These are phyloP conservation scores for Furculomyces boomerangus DNA, from an alignment of 371 early-diverging fungal genomes.

Conservation along the genomic window DNA sequence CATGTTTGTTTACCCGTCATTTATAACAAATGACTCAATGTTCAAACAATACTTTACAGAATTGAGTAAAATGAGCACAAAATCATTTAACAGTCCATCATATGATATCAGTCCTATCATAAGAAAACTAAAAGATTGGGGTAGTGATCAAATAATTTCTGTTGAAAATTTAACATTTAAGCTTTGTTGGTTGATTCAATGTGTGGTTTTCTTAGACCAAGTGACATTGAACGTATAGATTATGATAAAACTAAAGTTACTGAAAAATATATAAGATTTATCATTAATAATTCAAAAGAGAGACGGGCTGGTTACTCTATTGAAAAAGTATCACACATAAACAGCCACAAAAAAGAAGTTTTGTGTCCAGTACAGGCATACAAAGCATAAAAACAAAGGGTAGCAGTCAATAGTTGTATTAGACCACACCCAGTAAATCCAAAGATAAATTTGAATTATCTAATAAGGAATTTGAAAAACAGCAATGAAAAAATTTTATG, in stretches of 20 bases:
- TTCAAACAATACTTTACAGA: neutral
- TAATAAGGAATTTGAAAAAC: neutral
- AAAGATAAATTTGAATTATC: neutral
- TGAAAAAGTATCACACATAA: neutral
- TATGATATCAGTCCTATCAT: neutral
- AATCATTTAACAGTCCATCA: neutral
- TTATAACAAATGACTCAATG: neutral
- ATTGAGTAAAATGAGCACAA: neutral
- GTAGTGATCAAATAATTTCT: neutral
- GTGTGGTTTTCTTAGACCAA: neutral
- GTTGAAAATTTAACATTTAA: neutral
- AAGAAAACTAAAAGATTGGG: neutral
- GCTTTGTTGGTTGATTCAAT: neutral
- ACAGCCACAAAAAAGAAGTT: neutral
- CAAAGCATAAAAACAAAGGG: neutral
- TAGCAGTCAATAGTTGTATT: neutral
- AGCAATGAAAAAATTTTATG: neutral
- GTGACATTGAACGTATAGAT: neutral
- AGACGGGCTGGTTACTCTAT: neutral
- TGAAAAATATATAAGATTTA: neutral
- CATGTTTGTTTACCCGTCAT: neutral
- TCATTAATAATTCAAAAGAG: neutral
- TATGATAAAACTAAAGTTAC: neutral
- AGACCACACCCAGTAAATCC: neutral
- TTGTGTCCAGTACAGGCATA: neutral